Percentiles rank a stretch among this genome's conserved stretches.
These are phyloP conservation scores for Magnusiomyces sp. DNA, from an alignment of 1,139 yeast species.

Conservation along the genomic window DNA sequence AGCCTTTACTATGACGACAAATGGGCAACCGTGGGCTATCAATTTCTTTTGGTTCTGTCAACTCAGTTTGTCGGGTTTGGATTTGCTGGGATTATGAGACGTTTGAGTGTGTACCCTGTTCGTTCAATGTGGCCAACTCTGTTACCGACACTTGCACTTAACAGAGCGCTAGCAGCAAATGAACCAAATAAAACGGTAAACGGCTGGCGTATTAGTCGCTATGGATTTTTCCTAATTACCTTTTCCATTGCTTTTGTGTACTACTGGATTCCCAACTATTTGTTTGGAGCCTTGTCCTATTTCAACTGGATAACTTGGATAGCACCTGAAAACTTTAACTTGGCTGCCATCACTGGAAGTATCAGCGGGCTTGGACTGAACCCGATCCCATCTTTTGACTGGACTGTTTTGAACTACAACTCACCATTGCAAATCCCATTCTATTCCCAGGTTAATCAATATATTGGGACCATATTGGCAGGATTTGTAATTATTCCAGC, in stretches of 20 bases:
- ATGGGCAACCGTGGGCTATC: constrained; percentile 39
- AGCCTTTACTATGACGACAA: constrained; percentile 30
- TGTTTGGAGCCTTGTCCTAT: constrained; percentile 41
- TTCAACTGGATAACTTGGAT: constrained; percentile 63
- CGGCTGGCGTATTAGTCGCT: constrained; percentile 45
- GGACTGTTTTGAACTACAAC: constrained; percentile 38
- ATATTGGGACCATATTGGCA: constrained; percentile 38
- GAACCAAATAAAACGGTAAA: constrained; percentile 20
- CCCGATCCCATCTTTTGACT: constrained; percentile 43
- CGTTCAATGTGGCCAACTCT: constrained; percentile 46
- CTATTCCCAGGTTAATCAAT: constrained; percentile 38
- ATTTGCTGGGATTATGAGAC: constrained; percentile 46
- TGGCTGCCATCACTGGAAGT: constrained; percentile 48
- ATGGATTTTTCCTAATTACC: constrained; percentile 37
- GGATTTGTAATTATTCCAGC: constrained; percentile 37
- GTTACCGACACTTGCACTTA: constrained; percentile 30
- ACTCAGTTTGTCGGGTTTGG: constrained; percentile 48
- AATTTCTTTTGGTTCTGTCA: constrained; percentile 37
- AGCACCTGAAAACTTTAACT: constrained; percentile 42
- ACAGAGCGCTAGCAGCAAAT: constrained; percentile 14
- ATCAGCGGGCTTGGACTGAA: constrained; percentile 46
- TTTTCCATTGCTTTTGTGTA: constrained; percentile 40
- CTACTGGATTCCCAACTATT: constrained; percentile 49
- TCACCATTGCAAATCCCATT: constrained; percentile 38
- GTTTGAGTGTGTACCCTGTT: constrained; percentile 43